These are phyloP conservation scores for Backusella psychrophila DNA, from an alignment of 192 early-diverging fungal genomes.

Conservation along the genomic window DNA sequence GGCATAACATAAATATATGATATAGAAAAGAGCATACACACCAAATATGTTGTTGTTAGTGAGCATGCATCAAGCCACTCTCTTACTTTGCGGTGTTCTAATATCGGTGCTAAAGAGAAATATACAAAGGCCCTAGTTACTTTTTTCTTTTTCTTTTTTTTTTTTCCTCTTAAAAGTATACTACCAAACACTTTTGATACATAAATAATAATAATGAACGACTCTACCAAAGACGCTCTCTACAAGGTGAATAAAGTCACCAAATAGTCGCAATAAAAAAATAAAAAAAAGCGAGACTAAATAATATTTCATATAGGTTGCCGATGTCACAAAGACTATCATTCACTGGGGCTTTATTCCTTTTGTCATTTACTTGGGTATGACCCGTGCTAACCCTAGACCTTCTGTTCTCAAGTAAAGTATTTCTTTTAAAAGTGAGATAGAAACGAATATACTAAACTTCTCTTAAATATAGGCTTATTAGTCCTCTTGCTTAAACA, in stretches of 20 bases:
- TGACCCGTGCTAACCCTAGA: conserved; percentile 35
- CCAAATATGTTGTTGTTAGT: too few species aligned
- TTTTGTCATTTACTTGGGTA: conserved; percentile 59
- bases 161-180: background rate
- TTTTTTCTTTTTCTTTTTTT: conserved; percentile 8
- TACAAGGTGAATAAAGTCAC: conserved; percentile 38
- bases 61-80: background rate
- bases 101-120: background rate
- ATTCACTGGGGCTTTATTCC: conserved; percentile 64
- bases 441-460: background rate
- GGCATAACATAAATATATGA: too few species aligned
- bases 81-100: too few species aligned
- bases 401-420: conserved; percentile 38
- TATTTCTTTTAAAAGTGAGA: too few species aligned
- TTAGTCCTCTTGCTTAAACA: conserved; percentile 30
- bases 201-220: conserved; percentile 38
- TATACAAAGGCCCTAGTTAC: background rate
- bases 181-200: background rate
- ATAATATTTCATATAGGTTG: conserved; percentile 12
- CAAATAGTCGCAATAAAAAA: background rate
- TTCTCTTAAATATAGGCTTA: conserved; percentile 14
- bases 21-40: too few species aligned
- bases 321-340: conserved; percentile 53
- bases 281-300: background rate
- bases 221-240: conserved; percentile 51